These are phyloP conservation scores for Metschnikowia cerradonensis DNA, from an alignment of 805 yeast species.

Conservation along the genomic window DNA sequence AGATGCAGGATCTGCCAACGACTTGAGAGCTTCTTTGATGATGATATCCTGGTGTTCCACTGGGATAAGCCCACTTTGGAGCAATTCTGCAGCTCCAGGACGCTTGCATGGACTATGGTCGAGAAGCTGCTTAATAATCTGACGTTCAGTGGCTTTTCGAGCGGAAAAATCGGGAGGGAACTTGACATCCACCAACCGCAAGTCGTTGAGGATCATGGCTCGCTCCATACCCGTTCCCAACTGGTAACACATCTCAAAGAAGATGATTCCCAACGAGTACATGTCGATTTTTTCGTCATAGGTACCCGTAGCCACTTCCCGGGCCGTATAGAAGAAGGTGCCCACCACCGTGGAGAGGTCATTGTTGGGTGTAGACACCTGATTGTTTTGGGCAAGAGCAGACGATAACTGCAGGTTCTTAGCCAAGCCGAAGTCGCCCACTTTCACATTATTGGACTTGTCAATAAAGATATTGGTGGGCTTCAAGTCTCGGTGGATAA, in stretches of 20 bases:
- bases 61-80: slow-evolving; percentile 81
- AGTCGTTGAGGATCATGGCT: slow-evolving; percentile 59
- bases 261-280: slow-evolving; percentile 91
- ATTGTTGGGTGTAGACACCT: slow-evolving; percentile 43
- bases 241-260: slow-evolving; percentile 89
- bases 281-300: slow-evolving; percentile 94
- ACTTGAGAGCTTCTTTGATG: slow-evolving; percentile 81
- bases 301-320: slow-evolving; percentile 74
- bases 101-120: slow-evolving; percentile 76
- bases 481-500: slow-evolving; percentile 91
- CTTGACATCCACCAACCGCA: slow-evolving; percentile 55
- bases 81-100: slow-evolving; percentile 72
- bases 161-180: slow-evolving; percentile 70
- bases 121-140: slow-evolving; percentile 61
- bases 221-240: slow-evolving; percentile 94
- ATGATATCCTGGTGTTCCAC: slow-evolving; percentile 87
- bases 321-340: slow-evolving; percentile 88
- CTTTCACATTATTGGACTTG: slow-evolving; percentile 79
- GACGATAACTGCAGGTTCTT: slow-evolving; percentile 66
- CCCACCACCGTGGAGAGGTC: slow-evolving; percentile 93
- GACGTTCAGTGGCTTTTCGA: slow-evolving; percentile 55
- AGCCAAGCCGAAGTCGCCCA: slow-evolving; percentile 97
- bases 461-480: slow-evolving; percentile 96
- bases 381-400: slow-evolving; percentile 36
- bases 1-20: slow-evolving; percentile 83